These are phyloP conservation scores for Cladosporium oxysporum DNA, from an alignment of 2,329 filamentous ascomycete genomes.

Conservation along the genomic window DNA sequence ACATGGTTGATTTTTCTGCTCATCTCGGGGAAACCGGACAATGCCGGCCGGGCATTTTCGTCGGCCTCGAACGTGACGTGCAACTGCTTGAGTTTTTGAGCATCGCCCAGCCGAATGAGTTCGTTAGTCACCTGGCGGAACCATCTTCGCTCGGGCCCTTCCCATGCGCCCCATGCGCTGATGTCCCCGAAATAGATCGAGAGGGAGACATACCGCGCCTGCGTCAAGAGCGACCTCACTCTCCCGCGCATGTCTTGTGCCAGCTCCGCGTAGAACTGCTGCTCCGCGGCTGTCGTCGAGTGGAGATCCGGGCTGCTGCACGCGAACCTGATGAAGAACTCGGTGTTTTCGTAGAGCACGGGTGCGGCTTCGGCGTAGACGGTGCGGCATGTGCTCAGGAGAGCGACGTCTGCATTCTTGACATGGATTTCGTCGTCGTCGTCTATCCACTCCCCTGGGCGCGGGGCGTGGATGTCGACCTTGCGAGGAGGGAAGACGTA, in stretches of 20 bases:
- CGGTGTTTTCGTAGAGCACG: neutral
- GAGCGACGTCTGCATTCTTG: neutral
- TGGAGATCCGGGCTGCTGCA: neutral
- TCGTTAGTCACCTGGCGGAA: neutral
- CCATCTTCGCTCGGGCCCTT: neutral
- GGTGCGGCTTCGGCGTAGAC: neutral
- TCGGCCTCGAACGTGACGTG: neutral
- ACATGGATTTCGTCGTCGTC: neutral
- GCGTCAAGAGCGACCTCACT: neutral
- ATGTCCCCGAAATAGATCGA: neutral
- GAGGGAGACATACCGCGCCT: neutral
- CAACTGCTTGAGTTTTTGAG: neutral
- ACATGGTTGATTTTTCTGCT: neutral
- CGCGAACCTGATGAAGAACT: neutral
- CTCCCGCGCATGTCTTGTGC: neutral
- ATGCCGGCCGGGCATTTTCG: fast-evolving
- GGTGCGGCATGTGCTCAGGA: neutral
- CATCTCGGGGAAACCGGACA: neutral
- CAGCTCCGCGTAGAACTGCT: neutral
- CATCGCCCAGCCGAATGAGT: neutral
- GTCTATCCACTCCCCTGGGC: neutral
- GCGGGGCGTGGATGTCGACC: neutral
- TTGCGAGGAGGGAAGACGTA: neutral
- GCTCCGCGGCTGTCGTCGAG: neutral
- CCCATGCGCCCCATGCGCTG: fast-evolving